These are phyloP conservation scores for Piromyces sp. DNA, from an alignment of 192 early-diverging fungal genomes.

Conservation along the genomic window DNA sequence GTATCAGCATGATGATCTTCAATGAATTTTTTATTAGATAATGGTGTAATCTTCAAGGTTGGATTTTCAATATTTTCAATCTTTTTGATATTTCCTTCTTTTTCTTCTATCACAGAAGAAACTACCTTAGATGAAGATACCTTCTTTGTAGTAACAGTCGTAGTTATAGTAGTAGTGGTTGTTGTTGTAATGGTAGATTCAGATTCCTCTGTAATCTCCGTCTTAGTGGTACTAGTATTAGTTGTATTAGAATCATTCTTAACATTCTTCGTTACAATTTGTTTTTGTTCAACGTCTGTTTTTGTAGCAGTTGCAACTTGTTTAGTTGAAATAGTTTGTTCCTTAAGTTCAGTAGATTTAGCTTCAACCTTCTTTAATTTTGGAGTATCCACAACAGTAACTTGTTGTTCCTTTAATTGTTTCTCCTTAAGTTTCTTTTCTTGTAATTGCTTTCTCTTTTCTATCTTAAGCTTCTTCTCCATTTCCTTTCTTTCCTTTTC, in stretches of 20 bases:
- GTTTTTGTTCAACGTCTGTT: neutral
- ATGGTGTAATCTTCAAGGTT: neutral
- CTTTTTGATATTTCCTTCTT: neutral
- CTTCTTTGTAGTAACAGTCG: neutral
- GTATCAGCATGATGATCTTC: neutral
- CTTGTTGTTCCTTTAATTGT: neutral
- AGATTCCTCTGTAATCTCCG: neutral
- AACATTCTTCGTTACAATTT: neutral
- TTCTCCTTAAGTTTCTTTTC: neutral
- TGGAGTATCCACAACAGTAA: neutral
- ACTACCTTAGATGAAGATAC: neutral
- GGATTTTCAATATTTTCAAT: neutral
- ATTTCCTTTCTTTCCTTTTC: neutral
- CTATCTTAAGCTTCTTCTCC: neutral
- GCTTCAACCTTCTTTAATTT: neutral
- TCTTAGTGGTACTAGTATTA: neutral
- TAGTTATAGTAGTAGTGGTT: neutral
- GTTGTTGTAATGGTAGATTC: neutral
- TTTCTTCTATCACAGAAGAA: neutral
- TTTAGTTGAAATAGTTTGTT: neutral
- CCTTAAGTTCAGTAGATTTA: neutral
- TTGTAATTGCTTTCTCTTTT: neutral
- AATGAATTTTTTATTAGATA: neutral
- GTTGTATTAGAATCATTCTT: neutral
- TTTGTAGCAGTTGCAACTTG: neutral